Conservation (phyloP, 768 basidiomycete species). For the Suillus ampliporus region DNA sequence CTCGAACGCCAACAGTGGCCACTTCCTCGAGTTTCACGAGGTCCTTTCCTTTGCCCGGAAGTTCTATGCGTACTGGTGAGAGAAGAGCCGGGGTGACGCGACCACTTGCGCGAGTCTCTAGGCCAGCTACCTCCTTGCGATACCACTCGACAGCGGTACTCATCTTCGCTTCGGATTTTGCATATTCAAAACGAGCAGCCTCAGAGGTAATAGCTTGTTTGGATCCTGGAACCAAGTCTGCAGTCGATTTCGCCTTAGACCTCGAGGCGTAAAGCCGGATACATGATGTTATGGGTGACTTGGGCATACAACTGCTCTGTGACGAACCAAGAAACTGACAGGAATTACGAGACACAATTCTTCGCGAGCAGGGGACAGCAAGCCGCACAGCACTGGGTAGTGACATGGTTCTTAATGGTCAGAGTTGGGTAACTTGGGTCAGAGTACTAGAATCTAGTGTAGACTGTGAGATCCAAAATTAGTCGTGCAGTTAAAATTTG, state of each 20-base stretch:
- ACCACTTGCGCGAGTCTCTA: conserved; percentile 75
- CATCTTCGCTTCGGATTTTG: conserved; percentile 71
- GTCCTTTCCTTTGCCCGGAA: conserved; percentile 45
- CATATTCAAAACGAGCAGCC: conserved; percentile 61
- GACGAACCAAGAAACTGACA: background rate
- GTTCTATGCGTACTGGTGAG: conserved; percentile 65
- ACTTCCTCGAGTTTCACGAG: conserved; percentile 64
- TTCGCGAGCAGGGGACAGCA: background rate
- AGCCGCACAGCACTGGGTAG: conserved; percentile 4
- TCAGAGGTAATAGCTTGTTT: conserved; percentile 61
- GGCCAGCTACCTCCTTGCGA: conserved; percentile 74
- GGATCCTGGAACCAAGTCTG: conserved; percentile 69
- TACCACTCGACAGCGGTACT: conserved; percentile 68
- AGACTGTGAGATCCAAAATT: too few relatives aligned
- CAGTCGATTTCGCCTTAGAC: conserved; percentile 52
- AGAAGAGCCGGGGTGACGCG: conserved; percentile 78
- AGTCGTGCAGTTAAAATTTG: too few relatives aligned
- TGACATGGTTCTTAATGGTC: conserved; percentile 6
- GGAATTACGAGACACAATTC: background rate
- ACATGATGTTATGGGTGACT: background rate
- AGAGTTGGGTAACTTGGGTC: too few relatives aligned
- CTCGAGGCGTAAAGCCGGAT: conserved; percentile 36
- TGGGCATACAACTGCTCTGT: background rate
- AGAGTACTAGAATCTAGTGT: too few relatives aligned
- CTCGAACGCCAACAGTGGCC: conserved; percentile 81